phyloP scores from a whole-genome alignment of 2,329 filamentous ascomycete genomes.

The Fusarium sterilihyphosum region DNA sequence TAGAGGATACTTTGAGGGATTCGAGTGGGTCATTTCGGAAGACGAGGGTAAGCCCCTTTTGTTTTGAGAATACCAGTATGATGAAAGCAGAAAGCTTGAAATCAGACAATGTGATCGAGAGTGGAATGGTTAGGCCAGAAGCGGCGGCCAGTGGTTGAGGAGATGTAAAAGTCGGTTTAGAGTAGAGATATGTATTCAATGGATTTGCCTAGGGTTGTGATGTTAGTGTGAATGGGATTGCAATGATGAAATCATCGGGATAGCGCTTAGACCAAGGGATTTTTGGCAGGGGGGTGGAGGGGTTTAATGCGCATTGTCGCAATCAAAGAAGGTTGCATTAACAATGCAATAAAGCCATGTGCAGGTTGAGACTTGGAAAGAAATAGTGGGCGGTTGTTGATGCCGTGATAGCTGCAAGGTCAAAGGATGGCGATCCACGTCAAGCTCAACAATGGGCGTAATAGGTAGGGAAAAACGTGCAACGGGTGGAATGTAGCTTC shows the following conservation, averaged over 20 bases:
- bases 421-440: conserved; percentile 1
- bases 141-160: conserved; percentile 91
- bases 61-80: conserved; percentile 95
- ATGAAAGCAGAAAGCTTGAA: conserved; percentile 97
- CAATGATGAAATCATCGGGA: conserved; percentile 34
- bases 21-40: conserved; percentile 98
- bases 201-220: conserved; percentile 79
- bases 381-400: conserved; percentile 7
- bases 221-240: conserved; percentile 53
- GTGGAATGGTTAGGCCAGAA: conserved; percentile 93
- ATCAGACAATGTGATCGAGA: conserved; percentile 95
- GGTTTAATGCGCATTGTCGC: conserved; percentile 22
- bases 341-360: conserved; percentile 10
- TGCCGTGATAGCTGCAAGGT: conserved; percentile 1
- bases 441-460: not conserved
- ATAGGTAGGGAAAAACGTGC: not conserved
- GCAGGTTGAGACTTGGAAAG: not conserved
- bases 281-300: not conserved
- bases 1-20: conserved; percentile 97
- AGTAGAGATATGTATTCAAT: conserved; percentile 92
- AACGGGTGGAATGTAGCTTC: not conserved
- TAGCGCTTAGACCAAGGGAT: conserved; percentile 17
- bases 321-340: conserved; percentile 22
- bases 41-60: conserved; percentile 95
- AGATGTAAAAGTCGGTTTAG: conserved; percentile 91